Conservation (phyloP, 2,329 filamentous ascomycete genomes). For the Clonostachys byssicola region DNA sequence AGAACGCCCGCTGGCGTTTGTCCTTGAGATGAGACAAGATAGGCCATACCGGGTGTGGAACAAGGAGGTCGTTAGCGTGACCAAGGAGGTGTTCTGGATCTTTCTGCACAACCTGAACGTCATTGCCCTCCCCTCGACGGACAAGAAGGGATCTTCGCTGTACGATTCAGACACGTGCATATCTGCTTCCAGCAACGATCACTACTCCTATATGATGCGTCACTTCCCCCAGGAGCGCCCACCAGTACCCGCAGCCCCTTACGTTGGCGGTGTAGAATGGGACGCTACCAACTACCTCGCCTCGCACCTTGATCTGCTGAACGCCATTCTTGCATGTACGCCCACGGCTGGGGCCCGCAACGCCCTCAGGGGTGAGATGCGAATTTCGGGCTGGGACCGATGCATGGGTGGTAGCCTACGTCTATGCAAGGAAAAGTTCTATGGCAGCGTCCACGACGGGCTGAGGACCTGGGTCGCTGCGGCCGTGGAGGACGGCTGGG, state of each 20-base stretch:
- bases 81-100: slow-evolving; percentile 99
- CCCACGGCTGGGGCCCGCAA: slow-evolving; percentile 70
- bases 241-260: slow-evolving; percentile 89
- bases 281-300: slow-evolving; percentile 96
- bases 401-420: slow-evolving; percentile 80
- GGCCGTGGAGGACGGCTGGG: slow-evolving; percentile 83
- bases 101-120: slow-evolving; percentile 94
- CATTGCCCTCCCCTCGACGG: slow-evolving; percentile 55
- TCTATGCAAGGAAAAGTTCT: slow-evolving; percentile 97
- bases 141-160: slow-evolving; percentile 17
- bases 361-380: slow-evolving; percentile 69
- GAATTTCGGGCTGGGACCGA: slow-evolving; percentile 86
- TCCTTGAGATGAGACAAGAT: slow-evolving; percentile 81
- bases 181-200: slow-evolving; percentile 18
- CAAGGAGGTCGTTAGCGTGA: slow-evolving; percentile 87
- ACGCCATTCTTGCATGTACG: slow-evolving; percentile 81
- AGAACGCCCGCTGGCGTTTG: slow-evolving; percentile 76
- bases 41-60: slow-evolving; percentile 92
- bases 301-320: slow-evolving; percentile 87
- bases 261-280: slow-evolving; percentile 97
- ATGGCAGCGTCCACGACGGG: slow-evolving; percentile 84
- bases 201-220: slow-evolving; percentile 58
- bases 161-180: slow-evolving; percentile 13
- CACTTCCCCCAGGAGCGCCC: slow-evolving; percentile 84
- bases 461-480: slow-evolving; percentile 88